These are phyloP conservation scores for Aspergillus transmontanensis DNA, from an alignment of 2,329 filamentous ascomycete species.

Conservation along the genomic window DNA sequence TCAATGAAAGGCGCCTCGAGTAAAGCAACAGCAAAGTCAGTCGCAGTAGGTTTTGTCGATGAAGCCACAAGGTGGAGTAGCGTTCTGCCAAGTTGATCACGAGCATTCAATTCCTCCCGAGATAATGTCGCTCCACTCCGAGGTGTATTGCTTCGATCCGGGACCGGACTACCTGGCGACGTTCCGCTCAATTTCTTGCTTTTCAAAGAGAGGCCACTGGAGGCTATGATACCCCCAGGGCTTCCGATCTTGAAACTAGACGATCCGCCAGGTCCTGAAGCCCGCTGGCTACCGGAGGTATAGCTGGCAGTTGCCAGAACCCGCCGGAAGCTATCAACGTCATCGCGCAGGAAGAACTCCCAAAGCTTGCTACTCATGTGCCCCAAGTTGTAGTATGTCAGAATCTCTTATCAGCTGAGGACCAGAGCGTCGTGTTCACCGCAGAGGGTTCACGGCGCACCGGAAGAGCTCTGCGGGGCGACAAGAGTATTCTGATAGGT, in stretches of 20 bases:
- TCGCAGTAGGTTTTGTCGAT: conserved; percentile 68
- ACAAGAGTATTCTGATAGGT: conserved; percentile 31
- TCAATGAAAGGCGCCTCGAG: conserved; percentile 82
- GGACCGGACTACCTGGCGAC: conserved; percentile 51
- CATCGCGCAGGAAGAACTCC: conserved; percentile 96
- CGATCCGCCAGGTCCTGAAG: conserved; percentile 27
- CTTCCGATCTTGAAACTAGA: conserved; percentile 33
- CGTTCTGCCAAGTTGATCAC: conserved; percentile 79
- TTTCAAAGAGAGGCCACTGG: conserved; percentile 46
- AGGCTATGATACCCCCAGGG: conserved; percentile 30
- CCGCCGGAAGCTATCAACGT: conserved; percentile 92
- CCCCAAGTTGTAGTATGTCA: conserved; percentile 39
- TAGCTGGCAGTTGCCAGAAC: conserved; percentile 74
- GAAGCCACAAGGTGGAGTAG: conserved; percentile 83
- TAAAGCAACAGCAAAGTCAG: conserved; percentile 75
- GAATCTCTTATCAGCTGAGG: conserved; percentile 57
- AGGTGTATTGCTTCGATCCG: conserved; percentile 35
- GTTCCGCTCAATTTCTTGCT: conserved; percentile 48
- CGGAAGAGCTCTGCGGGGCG: conserved; percentile 58
- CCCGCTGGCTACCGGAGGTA: conserved; percentile 41
- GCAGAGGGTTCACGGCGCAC: conserved; percentile 76
- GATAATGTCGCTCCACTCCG: conserved; percentile 45
- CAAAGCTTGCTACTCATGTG: conserved; percentile 97
- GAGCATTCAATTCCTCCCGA: conserved; percentile 76
- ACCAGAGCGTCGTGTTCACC: conserved; percentile 86